Evolutionary conservation across 257 asterid genomes (phyloP).

Genomic region (Capsicum baccatum): DNA sequence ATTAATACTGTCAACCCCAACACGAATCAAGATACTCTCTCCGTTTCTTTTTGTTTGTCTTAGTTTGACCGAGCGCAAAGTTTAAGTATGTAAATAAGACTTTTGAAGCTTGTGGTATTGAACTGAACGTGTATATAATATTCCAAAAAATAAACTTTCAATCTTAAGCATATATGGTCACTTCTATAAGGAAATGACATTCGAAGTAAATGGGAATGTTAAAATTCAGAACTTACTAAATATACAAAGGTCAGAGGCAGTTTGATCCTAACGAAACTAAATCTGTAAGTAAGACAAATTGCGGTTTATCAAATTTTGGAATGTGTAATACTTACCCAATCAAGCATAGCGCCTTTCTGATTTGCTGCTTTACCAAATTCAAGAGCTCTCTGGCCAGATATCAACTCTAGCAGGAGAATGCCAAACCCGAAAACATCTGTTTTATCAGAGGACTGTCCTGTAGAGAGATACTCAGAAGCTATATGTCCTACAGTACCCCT

Average conservation of each 20-base stretch:
- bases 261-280: background rate
- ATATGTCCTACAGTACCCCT: no score
- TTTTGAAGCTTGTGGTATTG: background rate
- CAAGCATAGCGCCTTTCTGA: slow-evolving; percentile 57
- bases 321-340: slow-evolving; percentile 37
- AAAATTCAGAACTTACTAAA: background rate
- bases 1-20: background rate
- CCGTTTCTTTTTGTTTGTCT: background rate
- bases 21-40: background rate
- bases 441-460: no score
- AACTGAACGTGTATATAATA: background rate
- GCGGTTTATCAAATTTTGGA: background rate
- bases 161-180: background rate
- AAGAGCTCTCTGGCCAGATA: no score
- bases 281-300: background rate
- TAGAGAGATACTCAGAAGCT: slow-evolving; percentile 20
- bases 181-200: background rate
- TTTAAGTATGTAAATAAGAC: background rate
- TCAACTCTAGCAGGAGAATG: no score
- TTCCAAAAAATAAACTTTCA: background rate
- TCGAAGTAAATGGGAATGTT: background rate
- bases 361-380: slow-evolving; percentile 58
- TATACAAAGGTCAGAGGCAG: background rate
- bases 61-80: background rate
- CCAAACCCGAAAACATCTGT: no score